Percentiles rank a stretch among this genome's conserved stretches.
These are phyloP conservation scores for Madurella fahalii DNA, from an alignment of 2,329 filamentous ascomycete genomes.

Conservation along the genomic window DNA sequence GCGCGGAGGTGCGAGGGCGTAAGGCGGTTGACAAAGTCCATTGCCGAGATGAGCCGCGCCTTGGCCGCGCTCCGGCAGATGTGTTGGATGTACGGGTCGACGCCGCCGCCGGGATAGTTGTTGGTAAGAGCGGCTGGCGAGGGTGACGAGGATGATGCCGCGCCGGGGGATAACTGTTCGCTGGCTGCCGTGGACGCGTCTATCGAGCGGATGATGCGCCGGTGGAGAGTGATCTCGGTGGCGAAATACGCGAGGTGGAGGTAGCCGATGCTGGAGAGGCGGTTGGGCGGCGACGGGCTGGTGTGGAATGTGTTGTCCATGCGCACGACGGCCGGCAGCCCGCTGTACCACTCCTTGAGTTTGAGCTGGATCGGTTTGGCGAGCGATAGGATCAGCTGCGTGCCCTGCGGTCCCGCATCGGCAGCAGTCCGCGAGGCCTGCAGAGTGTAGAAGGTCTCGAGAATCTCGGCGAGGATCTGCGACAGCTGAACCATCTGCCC, in stretches of 20 bases:
- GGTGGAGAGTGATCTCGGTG: conserved; percentile 87
- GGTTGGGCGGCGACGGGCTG: conserved; percentile 38
- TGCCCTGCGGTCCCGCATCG: conserved; percentile 64
- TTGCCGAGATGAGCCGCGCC: conserved; percentile 87
- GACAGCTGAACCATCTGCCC: conserved; percentile 72
- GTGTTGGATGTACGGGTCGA: conserved; percentile 79
- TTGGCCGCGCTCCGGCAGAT: conserved; percentile 94
- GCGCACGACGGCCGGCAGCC: conserved; percentile 57
- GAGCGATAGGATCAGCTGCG: conserved; percentile 66
- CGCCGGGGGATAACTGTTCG: background rate
- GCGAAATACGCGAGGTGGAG: conserved; percentile 91
- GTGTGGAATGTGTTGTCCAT: conserved; percentile 59
- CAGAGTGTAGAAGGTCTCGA: conserved; percentile 78
- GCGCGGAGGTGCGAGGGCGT: conserved; percentile 80
- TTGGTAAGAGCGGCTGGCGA: background rate
- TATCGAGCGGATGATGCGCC: conserved; percentile 83
- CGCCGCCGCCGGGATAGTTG: conserved; percentile 29
- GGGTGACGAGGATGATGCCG: conserved; percentile 14
- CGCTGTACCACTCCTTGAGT: conserved; percentile 76
- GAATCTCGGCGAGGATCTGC: conserved; percentile 71
- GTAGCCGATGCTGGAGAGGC: conserved; percentile 64
- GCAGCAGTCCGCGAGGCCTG: conserved; percentile 67
- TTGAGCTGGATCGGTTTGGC: conserved; percentile 80
- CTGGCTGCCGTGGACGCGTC: conserved; percentile 34
- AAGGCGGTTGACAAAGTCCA: conserved; percentile 95